Evolutionary conservation across 441 rosid genomes (phyloP).

Genomic region (Manihot esculenta): DNA sequence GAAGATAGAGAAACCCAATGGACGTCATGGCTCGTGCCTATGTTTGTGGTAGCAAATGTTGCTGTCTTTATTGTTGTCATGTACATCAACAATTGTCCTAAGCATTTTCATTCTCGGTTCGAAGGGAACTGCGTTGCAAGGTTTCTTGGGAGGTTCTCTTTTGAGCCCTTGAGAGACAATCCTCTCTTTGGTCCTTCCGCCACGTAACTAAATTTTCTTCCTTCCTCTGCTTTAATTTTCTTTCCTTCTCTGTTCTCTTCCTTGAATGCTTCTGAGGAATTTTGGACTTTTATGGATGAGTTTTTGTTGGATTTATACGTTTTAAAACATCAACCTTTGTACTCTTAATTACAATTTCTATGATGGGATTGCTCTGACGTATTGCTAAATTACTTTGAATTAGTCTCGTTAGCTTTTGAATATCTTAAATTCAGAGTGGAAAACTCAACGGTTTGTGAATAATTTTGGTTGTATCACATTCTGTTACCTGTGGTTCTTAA

Average conservation of each 20-base stretch:
- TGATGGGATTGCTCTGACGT: too few relatives aligned
- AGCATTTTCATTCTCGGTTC: conserved; percentile 37
- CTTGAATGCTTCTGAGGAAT: neutral
- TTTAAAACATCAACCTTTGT: too few relatives aligned
- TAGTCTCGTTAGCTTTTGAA: neutral
- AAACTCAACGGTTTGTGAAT: neutral
- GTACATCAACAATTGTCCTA: conserved; percentile 82
- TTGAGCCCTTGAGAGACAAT: conserved; percentile 78
- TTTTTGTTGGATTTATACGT: too few relatives aligned
- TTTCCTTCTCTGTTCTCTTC: neutral
- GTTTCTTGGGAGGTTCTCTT: conserved; percentile 73
- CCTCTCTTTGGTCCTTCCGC: conserved; percentile 93
- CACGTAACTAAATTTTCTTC: conserved; percentile 45
- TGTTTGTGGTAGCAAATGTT: conserved; percentile 65
- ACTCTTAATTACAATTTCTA: too few relatives aligned
- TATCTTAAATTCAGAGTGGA: neutral
- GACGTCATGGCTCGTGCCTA: conserved; percentile 88
- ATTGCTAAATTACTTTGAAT: too few relatives aligned
- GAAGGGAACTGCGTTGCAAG: conserved; percentile 62
- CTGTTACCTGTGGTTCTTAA: too few relatives aligned
- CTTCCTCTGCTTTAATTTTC: neutral
- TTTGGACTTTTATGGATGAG: neutral
- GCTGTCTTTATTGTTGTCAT: conserved; percentile 61
- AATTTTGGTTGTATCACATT: too few relatives aligned
- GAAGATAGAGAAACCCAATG: conserved; percentile 53